Conservation (phyloP, 2,329 filamentous ascomycete species). For the Fusarium sp. region DNA sequence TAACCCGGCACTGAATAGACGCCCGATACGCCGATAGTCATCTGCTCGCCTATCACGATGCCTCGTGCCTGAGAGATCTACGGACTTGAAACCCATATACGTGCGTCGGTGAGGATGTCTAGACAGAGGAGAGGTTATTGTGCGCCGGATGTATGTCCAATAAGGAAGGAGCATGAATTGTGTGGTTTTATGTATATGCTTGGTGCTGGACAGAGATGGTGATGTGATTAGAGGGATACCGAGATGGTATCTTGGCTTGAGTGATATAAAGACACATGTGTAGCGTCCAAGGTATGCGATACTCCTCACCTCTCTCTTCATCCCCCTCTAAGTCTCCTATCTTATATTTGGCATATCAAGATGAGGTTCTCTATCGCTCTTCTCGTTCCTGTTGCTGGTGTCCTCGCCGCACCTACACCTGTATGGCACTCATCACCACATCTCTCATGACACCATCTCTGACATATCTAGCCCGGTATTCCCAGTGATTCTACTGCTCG, state of each 20-base stretch:
- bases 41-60: constrained; percentile 30
- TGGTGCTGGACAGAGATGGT: not conserved
- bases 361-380: constrained; percentile 50
- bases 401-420: constrained; percentile 48
- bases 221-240: not conserved
- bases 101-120: constrained; percentile 24
- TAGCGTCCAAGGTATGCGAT: not conserved
- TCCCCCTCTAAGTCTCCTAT: not conserved
- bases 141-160: constrained; percentile 26
- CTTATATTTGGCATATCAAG: constrained; percentile 17
- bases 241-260: constrained; percentile 1
- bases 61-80: constrained; percentile 36
- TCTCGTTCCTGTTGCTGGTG: constrained; percentile 44
- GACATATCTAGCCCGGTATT: constrained; percentile 63
- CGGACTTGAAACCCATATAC: constrained; percentile 17
- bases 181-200: not conserved
- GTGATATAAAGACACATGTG: constrained; percentile 24
- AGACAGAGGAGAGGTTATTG: constrained; percentile 6
- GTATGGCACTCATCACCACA: constrained; percentile 32
- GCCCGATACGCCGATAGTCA: constrained; percentile 5
- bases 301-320: not conserved
- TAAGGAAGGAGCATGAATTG: constrained; percentile 32
- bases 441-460: not conserved
- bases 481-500: constrained; percentile 69
- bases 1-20: constrained; percentile 7